Evolutionary conservation across 1,139 yeast species (phyloP), one percentile per base, ranked within the genome.

Genomic region (Saccharomycopsis hybrid): DNA sequence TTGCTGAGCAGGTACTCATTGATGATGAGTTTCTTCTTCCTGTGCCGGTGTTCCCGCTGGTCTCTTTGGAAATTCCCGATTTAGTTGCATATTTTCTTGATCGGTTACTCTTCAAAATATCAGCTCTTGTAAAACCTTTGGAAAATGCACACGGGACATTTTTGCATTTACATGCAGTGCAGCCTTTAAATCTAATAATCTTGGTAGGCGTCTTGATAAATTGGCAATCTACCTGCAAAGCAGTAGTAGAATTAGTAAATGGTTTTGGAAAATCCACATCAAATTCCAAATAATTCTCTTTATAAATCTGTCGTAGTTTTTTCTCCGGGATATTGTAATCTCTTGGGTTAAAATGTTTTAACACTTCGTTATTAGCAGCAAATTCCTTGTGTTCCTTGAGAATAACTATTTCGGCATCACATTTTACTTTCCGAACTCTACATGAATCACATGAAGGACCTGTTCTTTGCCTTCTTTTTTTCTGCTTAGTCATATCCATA

Each of bases 401-500:
- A n/a, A 52, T 41, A 11, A 52, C 43, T 8, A 50, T 52, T 40
- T 52, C 53, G 1, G 90, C 87, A 60, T 83, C 81, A 65, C 92
- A 84, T 64, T 82, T 84, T 54, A 82, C 85, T 64, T 84, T 84
- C 54, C 87, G 73, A n/a, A 76, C 62, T 48, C 89, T 70, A 62
- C 92, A 84, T 42, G 77, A 69, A 62, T 84, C 90, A 65, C 92
- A 84, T 46, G 85, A 78, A 7, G 90, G 90, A 0, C 92, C 90
- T 27, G 78, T 70, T 54, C 92, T 68, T 64, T 84, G 90, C 57
- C 85, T 46, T 11, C 55, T 47, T 33, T 52, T 52, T 18, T 48
- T 48, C 29, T 43, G 41, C 33, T 38, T 43, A 13, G 2, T 18
- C 18, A 18, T 18, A 18, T 18, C 18, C 9, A 27, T n/a, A 29